Evolutionary conservation across 306 rosid genomes (phyloP), one percentile per base, ranked within the genome.

Genomic region (Astragalus membranaceus): DNA sequence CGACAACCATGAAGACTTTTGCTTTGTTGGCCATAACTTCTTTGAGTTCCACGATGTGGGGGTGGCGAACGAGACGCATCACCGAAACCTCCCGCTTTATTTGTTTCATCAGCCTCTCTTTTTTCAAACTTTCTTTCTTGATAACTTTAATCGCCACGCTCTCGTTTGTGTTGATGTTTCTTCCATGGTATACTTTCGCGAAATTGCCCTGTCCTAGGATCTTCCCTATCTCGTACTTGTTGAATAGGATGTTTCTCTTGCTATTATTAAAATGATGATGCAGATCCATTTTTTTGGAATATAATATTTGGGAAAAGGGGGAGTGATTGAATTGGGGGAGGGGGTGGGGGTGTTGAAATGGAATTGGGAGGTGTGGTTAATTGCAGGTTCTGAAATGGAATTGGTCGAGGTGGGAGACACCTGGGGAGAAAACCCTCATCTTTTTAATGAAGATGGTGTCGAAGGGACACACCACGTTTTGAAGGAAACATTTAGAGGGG

Each of bases 1-100:
- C 96, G 64, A 92, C 89, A 0, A 86, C 86, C 79, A 87, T 75
- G 74, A 84, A 89, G 61, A 92, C 79, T 42, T 87, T 92, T 0
- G 78, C 77, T 13, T 89, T 87, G 5, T 89, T 92, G 11, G 96
- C 98, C 92, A 92, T 86, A 0, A 92, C 98, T 57, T 92, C 98
- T 8, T 81, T 87, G 2, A 92, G 78, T 17, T 86, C 85, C 0
- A 92, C 90, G 33, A 92, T 80, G 52, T 92, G 82, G 0, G 98
- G 96, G 66, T 92, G 98, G 0, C 83, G 84, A 2, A 92, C 96
- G 44, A 92, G 47, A 2, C 87, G 77, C 96, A 89, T 86, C 2
- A 92, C 81, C 0, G 92, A 92, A 9, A 92, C 92, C 66, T 92
- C 98, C 0, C 96, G 85, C 64, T 81, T 86, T 51, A 92, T 89